phyloP scores from a whole-genome alignment of 805 yeast species.

The Suhomyces faveliae region DNA sequence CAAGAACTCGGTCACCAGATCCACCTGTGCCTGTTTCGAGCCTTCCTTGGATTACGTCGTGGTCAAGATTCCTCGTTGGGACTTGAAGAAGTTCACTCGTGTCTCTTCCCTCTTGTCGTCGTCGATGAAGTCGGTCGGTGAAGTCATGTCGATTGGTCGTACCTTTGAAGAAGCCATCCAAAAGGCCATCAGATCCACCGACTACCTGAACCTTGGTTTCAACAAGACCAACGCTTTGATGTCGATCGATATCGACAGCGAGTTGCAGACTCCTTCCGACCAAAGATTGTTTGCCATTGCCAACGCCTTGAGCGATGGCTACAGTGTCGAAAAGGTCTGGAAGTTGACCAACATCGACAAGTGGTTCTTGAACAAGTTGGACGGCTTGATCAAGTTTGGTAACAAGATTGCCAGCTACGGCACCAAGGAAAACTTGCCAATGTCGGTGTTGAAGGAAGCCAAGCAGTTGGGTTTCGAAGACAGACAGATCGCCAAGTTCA shows the following conservation, averaged over 20 bases:
- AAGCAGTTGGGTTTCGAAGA: slow-evolving; percentile 97
- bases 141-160: slow-evolving; percentile 96
- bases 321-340: slow-evolving; percentile 91
- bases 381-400: slow-evolving; percentile 71
- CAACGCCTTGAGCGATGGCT: slow-evolving; percentile 85
- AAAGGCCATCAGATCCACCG: slow-evolving; percentile 95
- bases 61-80: slow-evolving; percentile 99
- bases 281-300: slow-evolving; percentile 96
- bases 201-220: slow-evolving; percentile 94
- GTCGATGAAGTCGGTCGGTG: slow-evolving; percentile 98
- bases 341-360: slow-evolving; percentile 86
- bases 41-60: slow-evolving; percentile 97
- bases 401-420: slow-evolving; percentile 57
- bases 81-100: slow-evolving; percentile 89
- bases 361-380: slow-evolving; percentile 92
- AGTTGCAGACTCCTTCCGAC: slow-evolving; percentile 95
- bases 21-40: slow-evolving; percentile 95
- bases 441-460: slow-evolving; percentile 69
- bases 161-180: slow-evolving; percentile 97
- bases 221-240: slow-evolving; percentile 77
- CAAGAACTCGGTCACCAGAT: slow-evolving; percentile 88
- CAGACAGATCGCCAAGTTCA: slow-evolving; percentile 88
- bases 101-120: slow-evolving; percentile 86
- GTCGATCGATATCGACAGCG: slow-evolving; percentile 90
- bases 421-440: slow-evolving; percentile 60